phyloP scores from a whole-genome alignment of 768 basidiomycete species.

The Leucocoprinus sp. region DNA sequence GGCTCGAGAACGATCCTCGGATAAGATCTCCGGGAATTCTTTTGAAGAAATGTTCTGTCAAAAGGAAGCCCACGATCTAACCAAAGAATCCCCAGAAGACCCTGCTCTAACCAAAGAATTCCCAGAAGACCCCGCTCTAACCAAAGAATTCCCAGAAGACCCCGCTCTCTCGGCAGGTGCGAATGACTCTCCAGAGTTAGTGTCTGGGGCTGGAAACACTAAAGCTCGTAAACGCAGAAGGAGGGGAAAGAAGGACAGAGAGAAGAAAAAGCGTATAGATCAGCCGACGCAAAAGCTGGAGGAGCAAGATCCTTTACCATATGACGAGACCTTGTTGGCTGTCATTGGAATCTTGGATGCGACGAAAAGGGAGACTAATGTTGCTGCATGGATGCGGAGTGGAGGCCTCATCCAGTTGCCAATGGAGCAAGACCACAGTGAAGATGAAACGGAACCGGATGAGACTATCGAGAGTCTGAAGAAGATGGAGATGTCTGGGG shows the following conservation, averaged over 20 bases:
- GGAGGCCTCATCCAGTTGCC: slow-evolving; percentile 36
- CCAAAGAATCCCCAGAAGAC: not conserved
- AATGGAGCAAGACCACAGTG: not conserved
- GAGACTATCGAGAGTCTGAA: not conserved
- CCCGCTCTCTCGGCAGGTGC: not conserved
- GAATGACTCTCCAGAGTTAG: not conserved
- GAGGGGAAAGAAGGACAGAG: slow-evolving; percentile 14
- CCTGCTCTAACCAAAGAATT: not conserved
- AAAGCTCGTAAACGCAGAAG: slow-evolving; percentile 13
- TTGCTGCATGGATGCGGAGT: slow-evolving; percentile 57
- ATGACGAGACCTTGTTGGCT: slow-evolving; percentile 54
- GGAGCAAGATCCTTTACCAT: slow-evolving; percentile 10
- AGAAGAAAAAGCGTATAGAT: slow-evolving; percentile 1
- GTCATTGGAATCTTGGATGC: slow-evolving; percentile 60
- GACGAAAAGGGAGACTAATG: slow-evolving; percentile 49
- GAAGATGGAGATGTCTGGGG: slow-evolving; percentile 3
- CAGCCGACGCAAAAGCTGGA: slow-evolving; percentile 12
- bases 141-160: not conserved
- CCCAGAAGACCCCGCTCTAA: not conserved
- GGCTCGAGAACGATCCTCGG: not conserved
- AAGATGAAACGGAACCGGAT: not conserved
- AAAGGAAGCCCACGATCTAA: not conserved
- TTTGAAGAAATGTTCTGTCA: slow-evolving; percentile 9
- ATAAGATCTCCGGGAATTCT: not conserved
- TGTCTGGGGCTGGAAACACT: slow-evolving; percentile 1